These are phyloP conservation scores for Zea luxurians DNA, from an alignment of 176 grass and related monocot species.

Conservation along the genomic window DNA sequence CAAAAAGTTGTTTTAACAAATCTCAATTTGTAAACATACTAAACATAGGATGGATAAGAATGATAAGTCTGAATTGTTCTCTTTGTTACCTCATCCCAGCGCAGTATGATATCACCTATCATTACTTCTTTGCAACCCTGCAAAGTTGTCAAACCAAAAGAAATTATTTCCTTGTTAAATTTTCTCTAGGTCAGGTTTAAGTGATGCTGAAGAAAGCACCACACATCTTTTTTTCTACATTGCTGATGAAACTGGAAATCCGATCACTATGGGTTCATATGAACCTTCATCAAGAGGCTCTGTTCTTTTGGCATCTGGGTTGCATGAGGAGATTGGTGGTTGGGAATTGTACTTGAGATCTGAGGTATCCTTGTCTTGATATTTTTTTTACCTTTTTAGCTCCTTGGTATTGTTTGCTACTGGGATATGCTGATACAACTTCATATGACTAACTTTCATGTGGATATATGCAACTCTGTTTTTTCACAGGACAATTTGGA, in stretches of 20 bases:
- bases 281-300: slow-evolving; percentile 55
- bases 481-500: slow-evolving; percentile 69
- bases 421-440: slow-evolving; percentile 23
- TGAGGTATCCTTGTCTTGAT: slow-evolving; percentile 51
- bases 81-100: neutral
- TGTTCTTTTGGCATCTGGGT: slow-evolving; percentile 85
- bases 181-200: slow-evolving; percentile 56
- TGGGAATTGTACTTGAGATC: slow-evolving; percentile 87
- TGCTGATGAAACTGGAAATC: slow-evolving; percentile 78
- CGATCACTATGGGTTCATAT: slow-evolving; percentile 53
- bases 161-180: slow-evolving; percentile 22
- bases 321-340: slow-evolving; percentile 59
- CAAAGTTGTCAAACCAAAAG: slow-evolving; percentile 31
- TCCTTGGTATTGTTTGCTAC: slow-evolving; percentile 22
- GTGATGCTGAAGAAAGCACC: slow-evolving; percentile 58
- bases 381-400: slow-evolving; percentile 8
- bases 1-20: neutral
- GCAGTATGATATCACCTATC: neutral
- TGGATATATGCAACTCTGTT: slow-evolving; percentile 17
- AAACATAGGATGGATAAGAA: neutral
- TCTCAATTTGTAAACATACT: slow-evolving; percentile 16
- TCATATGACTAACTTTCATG: slow-evolving; percentile 33
- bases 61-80: slow-evolving; percentile 23
- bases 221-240: slow-evolving; percentile 89
- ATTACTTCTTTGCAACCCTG: slow-evolving; percentile 17